Evolutionary conservation across 2,329 filamentous ascomycete genomes (phyloP).

Genomic region (Neoarthrinium moseri): DNA sequence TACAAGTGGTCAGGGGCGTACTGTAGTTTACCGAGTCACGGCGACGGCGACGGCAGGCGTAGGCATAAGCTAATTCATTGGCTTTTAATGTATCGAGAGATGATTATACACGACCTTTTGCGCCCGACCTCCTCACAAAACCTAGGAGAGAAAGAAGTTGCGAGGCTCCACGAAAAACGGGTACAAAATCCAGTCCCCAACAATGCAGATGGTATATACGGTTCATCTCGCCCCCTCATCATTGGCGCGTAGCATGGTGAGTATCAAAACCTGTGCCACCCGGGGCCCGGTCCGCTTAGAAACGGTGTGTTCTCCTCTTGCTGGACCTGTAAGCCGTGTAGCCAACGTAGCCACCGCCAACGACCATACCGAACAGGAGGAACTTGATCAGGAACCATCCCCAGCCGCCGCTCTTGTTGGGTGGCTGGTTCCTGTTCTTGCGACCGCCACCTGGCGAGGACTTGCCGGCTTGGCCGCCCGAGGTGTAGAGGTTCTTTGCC

Average conservation of each 20-base stretch:
- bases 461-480: conserved; percentile 44
- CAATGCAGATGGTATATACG: conserved; percentile 7
- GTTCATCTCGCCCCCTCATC: background rate
- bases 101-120: background rate
- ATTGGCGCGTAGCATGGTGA: no score
- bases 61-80: no score
- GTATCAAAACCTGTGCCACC: no score
- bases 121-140: background rate
- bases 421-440: conserved; percentile 39
- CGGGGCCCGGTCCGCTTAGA: conserved; percentile 37
- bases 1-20: no score
- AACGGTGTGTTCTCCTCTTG: conserved; percentile 57
- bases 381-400: conserved; percentile 75
- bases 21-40: no score
- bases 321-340: conserved; percentile 79
- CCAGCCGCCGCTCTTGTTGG: conserved; percentile 52
- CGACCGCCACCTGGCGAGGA: conserved; percentile 35
- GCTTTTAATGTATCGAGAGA: no score
- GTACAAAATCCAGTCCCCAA: background rate
- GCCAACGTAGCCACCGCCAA: conserved; percentile 78
- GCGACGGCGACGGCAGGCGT: no score
- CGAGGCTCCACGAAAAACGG: background rate
- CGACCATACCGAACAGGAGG: conserved; percentile 67
- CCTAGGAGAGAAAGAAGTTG: background rate
- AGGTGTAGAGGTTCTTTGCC: conserved; percentile 83